These are phyloP conservation scores for Zygosaccharomyces rouxii DNA, from an alignment of 805 yeast genomes.

Conservation along the genomic window DNA sequence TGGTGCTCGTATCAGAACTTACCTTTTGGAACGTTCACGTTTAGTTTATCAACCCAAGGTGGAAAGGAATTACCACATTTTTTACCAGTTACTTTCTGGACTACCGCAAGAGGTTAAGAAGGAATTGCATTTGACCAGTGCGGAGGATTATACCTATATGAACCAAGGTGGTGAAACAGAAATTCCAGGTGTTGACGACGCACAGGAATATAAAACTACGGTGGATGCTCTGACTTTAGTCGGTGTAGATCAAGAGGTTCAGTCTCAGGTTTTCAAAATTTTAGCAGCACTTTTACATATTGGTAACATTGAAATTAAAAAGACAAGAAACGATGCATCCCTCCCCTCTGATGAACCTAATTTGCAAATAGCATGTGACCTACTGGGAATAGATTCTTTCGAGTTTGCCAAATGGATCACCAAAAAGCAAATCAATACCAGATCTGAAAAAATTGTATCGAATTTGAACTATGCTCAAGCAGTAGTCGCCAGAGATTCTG, in stretches of 20 bases:
- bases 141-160: constrained; percentile 71
- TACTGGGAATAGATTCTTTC: constrained; percentile 73
- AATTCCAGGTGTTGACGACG: constrained; percentile 82
- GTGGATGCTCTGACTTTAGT: constrained; percentile 70
- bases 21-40: constrained; percentile 87
- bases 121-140: constrained; percentile 55
- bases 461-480: constrained; percentile 83
- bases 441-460: constrained; percentile 86
- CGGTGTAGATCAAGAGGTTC: constrained; percentile 61
- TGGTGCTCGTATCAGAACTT: constrained; percentile 93
- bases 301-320: constrained; percentile 86
- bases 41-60: constrained; percentile 84
- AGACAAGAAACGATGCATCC: constrained; percentile 79
- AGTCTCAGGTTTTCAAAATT: constrained; percentile 65
- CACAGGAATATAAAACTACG: constrained; percentile 69
- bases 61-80: constrained; percentile 93
- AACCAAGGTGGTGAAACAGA: constrained; percentile 78
- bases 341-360: constrained; percentile 83
- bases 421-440: constrained; percentile 87
- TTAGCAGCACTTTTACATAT: constrained; percentile 87
- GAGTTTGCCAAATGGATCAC: constrained; percentile 85
- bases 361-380: constrained; percentile 74
- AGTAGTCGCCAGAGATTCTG: constrained; percentile 88
- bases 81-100: constrained; percentile 84
- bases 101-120: constrained; percentile 48